phyloP scores from a whole-genome alignment of 768 basidiomycete genomes.

The Podaxis carcinomalis region DNA sequence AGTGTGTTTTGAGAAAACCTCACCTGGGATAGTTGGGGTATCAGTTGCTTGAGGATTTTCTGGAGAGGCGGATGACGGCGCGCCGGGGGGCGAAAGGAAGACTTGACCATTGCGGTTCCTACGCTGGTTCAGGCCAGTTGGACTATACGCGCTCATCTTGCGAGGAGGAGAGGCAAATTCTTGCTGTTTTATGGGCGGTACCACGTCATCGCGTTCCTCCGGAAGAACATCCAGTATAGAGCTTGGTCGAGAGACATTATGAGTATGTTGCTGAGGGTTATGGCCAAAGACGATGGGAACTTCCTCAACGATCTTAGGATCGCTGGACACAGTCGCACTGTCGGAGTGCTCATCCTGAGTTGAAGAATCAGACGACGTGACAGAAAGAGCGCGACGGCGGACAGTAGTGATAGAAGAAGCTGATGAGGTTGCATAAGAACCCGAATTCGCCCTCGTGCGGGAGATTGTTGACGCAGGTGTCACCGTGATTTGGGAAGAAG shows the following conservation, averaged over 20 bases:
- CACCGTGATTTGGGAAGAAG: constrained; percentile 16
- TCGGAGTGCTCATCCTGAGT: constrained; percentile 31
- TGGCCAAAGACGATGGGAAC: constrained; percentile 37
- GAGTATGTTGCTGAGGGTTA: constrained; percentile 30
- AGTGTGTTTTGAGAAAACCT: background rate
- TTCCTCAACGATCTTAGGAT: constrained; percentile 35
- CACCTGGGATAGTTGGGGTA: background rate
- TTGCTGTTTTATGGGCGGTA: constrained; percentile 13
- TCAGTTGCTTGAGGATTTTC: background rate
- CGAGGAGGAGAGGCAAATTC: constrained; percentile 14
- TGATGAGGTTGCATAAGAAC: background rate
- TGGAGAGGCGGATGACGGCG: background rate
- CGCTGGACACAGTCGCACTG: constrained; percentile 22
- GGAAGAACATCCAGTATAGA: constrained; percentile 45
- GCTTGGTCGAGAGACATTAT: constrained; percentile 23
- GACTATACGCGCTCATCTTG: constrained; percentile 13
- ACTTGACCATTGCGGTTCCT: constrained; percentile 25
- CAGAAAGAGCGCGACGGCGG: constrained; percentile 33
- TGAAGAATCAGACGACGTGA: constrained; percentile 40
- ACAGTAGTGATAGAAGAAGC: constrained; percentile 9
- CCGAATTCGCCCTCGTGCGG: background rate
- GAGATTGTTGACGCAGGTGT: background rate
- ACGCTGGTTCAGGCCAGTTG: constrained; percentile 15
- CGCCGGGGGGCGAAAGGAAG: constrained; percentile 15
- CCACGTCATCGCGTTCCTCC: constrained; percentile 34